phyloP scores from a whole-genome alignment of 495 filamentous ascomycete genomes.

The Bathelium albidoporum region DNA sequence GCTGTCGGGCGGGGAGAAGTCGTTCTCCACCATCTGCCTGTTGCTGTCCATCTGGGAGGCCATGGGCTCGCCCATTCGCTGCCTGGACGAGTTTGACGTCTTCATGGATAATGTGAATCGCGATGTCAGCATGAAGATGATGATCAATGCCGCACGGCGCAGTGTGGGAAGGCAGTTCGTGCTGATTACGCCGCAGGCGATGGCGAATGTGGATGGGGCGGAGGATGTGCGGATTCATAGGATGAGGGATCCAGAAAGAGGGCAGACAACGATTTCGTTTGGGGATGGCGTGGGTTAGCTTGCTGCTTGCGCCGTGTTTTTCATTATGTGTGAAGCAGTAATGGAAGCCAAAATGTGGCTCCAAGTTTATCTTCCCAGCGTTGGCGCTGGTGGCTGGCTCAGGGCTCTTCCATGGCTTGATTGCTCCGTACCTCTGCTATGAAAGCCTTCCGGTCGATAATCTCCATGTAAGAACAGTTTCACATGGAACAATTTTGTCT shows the following conservation, averaged over 20 bases:
- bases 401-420: no score
- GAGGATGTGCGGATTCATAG: slow-evolving; percentile 63
- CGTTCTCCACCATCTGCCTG: slow-evolving; percentile 91
- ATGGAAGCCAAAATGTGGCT: not conserved
- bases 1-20: slow-evolving; percentile 91
- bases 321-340: not conserved
- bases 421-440: no score
- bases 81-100: slow-evolving; percentile 97
- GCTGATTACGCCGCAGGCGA: slow-evolving; percentile 88
- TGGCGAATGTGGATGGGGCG: slow-evolving; percentile 55
- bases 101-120: slow-evolving; percentile 98
- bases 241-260: slow-evolving; percentile 35
- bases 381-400: not conserved
- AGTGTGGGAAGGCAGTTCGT: slow-evolving; percentile 89
- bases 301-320: slow-evolving; percentile 18
- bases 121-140: slow-evolving; percentile 88
- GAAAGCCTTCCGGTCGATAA: no score
- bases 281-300: slow-evolving; percentile 12
- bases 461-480: no score
- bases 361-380: not conserved
- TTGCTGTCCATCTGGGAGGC: slow-evolving; percentile 92
- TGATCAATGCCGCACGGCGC: slow-evolving; percentile 76
- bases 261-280: slow-evolving; percentile 32
- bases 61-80: slow-evolving; percentile 90
- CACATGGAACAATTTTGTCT: no score